Base-by-base conservation (phyloP, 305 asterid genomes). In the Ruellia speciosa region DNA sequence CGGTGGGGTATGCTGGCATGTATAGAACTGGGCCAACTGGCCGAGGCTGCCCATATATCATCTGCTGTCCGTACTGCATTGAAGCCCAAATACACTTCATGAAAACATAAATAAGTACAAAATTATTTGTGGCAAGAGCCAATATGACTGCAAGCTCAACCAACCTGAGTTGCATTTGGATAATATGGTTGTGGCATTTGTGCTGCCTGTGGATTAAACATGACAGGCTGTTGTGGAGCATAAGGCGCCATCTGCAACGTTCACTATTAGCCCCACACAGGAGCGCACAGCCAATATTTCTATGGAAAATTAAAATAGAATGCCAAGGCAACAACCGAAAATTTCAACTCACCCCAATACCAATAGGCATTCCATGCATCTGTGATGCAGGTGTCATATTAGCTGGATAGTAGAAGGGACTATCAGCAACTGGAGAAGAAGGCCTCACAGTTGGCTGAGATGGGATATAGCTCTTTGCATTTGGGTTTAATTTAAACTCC, bases 401-500 rank as follows among this genome's bases (percentile, higher is more conserved):
- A 72, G 94, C 72, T 60, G 87, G 86, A 73, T 92, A 92, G 68
- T 88, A 88, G 73, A 84, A 88, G 54, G 99, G 64, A 66, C 81
- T 71, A 55, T 86, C 95, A 39, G 94, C 72, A 55, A 69, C 83
- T 53, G 95, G 96, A 63, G 99, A 84, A 62, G 94, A 76, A 62
- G 95, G 81, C 65, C 94, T 80, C 60, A 79, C 20, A 50, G 96
- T 75, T 19, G 88, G 9, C 74, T 74, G 90, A 66, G 86, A 71
- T 57, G 99, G 95, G 40, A 80, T 16, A 50, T 82, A 92, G 67
- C 95, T 88, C 80, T 84, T 82, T 3, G 95, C 99, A 59, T 84
- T 84, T 5, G 97, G 95, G 66, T 92, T 92, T 35, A 86, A 81
- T 75, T 74, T 92, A 70, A 92, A 88, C 74, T 92, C 99, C 97